These are phyloP conservation scores for Beauveria varroae DNA, from an alignment of 2,329 filamentous ascomycete genomes.

Conservation along the genomic window DNA sequence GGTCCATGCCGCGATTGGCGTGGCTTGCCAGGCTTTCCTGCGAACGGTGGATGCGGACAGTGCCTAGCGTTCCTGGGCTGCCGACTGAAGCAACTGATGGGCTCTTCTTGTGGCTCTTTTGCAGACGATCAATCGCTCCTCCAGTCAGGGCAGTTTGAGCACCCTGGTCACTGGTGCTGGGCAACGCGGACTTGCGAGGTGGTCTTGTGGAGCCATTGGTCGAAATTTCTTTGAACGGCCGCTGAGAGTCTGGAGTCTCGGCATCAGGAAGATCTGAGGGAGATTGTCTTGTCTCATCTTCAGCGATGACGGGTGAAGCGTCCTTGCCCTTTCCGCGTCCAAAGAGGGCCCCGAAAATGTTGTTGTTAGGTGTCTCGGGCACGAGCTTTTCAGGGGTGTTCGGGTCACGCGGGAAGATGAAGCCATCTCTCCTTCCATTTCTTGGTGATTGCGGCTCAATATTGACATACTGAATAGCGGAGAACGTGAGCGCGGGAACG, in stretches of 20 bases:
- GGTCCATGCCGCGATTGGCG: constrained; percentile 27
- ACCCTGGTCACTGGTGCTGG: constrained; percentile 56
- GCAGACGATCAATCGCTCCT: constrained; percentile 68
- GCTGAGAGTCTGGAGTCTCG: constrained; percentile 47
- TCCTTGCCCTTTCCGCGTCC: constrained; percentile 36
- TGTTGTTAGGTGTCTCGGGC: constrained; percentile 33
- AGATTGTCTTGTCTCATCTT: constrained; percentile 56
- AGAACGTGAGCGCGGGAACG: constrained; percentile 17
- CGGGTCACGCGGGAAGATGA: constrained; percentile 46
- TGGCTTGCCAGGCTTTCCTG: constrained; percentile 43
- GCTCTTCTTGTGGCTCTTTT: constrained; percentile 26
- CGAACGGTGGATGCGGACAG: constrained; percentile 38
- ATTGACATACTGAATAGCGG: constrained; percentile 35
- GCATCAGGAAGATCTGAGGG: constrained; percentile 31
- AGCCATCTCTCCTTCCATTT: constrained; percentile 47
- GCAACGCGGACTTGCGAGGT: constrained; percentile 30
- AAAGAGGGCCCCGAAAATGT: constrained; percentile 36
- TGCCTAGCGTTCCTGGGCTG: constrained; percentile 30
- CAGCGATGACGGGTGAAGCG: constrained; percentile 46
- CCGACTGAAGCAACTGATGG: constrained; percentile 28
- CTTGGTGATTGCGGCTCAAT: constrained; percentile 39
- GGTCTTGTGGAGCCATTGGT: constrained; percentile 42
- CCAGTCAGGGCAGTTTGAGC: constrained; percentile 82
- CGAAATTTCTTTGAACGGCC: constrained; percentile 56
- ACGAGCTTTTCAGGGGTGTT: constrained; percentile 21